Percentiles rank a stretch among this genome's conserved stretches.
phyloP scores from a whole-genome alignment of 139 green algal genomes.

The Micractinium sp. region DNA sequence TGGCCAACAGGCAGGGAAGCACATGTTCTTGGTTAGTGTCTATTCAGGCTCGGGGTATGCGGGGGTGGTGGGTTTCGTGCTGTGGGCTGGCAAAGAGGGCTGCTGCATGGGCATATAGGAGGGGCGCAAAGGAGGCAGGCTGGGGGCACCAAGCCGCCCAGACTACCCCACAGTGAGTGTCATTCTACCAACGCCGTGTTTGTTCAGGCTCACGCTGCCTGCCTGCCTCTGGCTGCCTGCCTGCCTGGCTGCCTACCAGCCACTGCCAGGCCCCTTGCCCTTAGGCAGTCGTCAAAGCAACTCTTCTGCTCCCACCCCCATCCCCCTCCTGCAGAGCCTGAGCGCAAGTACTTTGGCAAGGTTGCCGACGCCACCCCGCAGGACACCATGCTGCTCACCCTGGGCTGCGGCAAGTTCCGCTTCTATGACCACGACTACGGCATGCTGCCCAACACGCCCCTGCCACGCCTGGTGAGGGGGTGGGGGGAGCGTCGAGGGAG shows the following conservation, averaged over 20 bases:
- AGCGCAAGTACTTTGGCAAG: constrained; percentile 35
- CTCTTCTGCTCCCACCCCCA: neutral
- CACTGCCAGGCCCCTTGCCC: neutral
- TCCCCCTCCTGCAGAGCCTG: constrained; percentile 5
- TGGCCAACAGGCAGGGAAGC: constrained; percentile 9
- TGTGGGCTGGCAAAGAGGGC: neutral
- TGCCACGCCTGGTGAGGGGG: constrained; percentile 64
- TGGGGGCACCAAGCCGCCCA: too few relatives aligned
- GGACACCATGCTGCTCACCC: constrained; percentile 69
- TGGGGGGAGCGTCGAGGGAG: too few relatives aligned
- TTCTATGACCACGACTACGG: constrained; percentile 64
- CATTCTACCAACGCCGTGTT: too few relatives aligned
- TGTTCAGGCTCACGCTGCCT: too few relatives aligned
- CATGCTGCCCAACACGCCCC: neutral
- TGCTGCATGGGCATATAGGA: neutral
- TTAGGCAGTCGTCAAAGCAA: neutral
- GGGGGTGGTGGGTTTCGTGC: neutral
- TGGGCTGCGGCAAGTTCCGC: constrained; percentile 83
- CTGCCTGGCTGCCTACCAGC: neutral
- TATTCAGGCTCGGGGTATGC: neutral
- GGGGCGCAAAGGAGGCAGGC: neutral
- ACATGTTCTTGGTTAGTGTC: constrained; percentile 42
- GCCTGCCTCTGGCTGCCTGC: neutral
- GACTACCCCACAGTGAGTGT: too few relatives aligned
- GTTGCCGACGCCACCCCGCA: constrained; percentile 27